phyloP scores from a whole-genome alignment of 768 basidiomycete genomes.

The Calocera viscosa region DNA sequence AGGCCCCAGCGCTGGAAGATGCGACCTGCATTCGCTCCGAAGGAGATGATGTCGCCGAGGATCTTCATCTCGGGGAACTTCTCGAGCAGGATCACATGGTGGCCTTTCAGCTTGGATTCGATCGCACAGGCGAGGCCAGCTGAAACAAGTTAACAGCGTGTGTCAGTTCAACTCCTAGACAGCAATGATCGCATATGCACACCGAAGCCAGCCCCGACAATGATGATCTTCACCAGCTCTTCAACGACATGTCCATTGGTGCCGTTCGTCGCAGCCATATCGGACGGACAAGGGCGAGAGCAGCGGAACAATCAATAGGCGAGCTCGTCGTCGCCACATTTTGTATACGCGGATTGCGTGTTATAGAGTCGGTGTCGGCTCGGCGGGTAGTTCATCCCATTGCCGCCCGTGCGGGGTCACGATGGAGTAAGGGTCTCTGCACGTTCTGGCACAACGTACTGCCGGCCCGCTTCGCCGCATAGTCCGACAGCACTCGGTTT shows the following conservation, averaged over 20 bases:
- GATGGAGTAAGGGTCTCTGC: constrained; percentile 7
- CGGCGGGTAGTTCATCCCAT: background rate
- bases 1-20: constrained; percentile 21
- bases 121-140: constrained; percentile 25
- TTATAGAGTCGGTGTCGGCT: background rate
- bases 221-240: constrained; percentile 1
- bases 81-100: constrained; percentile 21
- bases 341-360: background rate
- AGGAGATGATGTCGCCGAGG: constrained; percentile 18
- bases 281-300: background rate
- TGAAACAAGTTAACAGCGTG: background rate
- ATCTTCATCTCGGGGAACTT: constrained; percentile 17
- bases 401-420: background rate
- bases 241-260: background rate
- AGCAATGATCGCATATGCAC: background rate
- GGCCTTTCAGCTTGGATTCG: constrained; percentile 21
- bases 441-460: background rate
- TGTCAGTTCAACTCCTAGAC: background rate
- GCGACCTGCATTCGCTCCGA: constrained; percentile 21
- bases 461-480: background rate
- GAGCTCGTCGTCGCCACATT: background rate
- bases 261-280: background rate
- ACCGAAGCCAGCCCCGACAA: constrained; percentile 1
- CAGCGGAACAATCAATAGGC: background rate
- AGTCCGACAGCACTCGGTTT: background rate